A percentile compares a stretch with the other conserved stretches of the same genome.
These are phyloP conservation scores for Allium cepa DNA, from an alignment of 106 monocot species.

Conservation along the genomic window DNA sequence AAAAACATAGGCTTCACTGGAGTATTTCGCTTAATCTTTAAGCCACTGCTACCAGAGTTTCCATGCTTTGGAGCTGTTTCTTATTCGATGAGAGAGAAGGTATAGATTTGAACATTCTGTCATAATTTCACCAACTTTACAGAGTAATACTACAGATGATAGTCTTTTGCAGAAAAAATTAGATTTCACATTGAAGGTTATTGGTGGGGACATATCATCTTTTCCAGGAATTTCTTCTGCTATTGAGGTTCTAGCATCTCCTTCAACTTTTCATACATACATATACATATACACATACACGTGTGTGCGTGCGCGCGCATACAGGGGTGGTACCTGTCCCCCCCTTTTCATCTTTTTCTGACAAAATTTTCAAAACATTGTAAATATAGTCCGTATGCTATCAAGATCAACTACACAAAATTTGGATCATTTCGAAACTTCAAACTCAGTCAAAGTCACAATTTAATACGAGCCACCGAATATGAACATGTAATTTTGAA, in stretches of 20 bases:
- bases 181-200: conserved; percentile 75
- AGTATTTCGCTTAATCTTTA: conserved; percentile 86
- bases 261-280: not conserved
- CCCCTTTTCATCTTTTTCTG: too few species aligned
- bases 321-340: too few species aligned
- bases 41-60: conserved; percentile 65
- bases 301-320: not conserved
- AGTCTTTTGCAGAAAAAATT: conserved; percentile 63
- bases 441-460: too few species aligned
- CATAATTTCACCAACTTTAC: not conserved
- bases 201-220: conserved; percentile 81
- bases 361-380: too few species aligned
- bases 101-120: conserved; percentile 10
- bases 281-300: not conserved
- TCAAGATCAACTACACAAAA: too few species aligned
- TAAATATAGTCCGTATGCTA: too few species aligned
- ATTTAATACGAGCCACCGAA: too few species aligned
- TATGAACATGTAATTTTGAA: too few species aligned
- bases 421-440: too few species aligned
- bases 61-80: conserved; percentile 92
- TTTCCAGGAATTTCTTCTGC: conserved; percentile 87
- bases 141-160: too few species aligned
- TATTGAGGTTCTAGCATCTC: conserved; percentile 50
- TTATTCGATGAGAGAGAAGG: conserved; percentile 91
- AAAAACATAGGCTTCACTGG: conserved; percentile 88